Conservation (phyloP, 305 asterid genomes). For the Rubia peregrina region DNA sequence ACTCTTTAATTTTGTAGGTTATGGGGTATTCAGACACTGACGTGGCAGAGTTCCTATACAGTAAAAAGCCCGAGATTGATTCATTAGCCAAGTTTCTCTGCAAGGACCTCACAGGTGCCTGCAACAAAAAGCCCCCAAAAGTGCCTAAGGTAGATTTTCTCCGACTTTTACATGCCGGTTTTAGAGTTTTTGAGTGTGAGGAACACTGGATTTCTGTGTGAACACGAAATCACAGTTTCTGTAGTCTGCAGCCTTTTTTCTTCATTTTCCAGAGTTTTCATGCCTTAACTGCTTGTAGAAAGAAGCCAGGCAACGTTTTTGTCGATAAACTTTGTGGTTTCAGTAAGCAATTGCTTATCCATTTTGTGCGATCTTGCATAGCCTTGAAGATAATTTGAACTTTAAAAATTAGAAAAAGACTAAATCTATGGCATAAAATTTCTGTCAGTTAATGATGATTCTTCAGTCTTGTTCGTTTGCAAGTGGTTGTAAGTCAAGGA, state of each 20-base stretch:
- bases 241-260: neutral
- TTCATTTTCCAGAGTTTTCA: neutral
- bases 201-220: neutral
- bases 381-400: neutral
- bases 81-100: conserved; percentile 60
- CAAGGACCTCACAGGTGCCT: conserved; percentile 81
- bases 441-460: neutral
- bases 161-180: conserved; percentile 9
- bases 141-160: conserved; percentile 72
- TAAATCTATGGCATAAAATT: neutral
- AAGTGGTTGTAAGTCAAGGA: neutral
- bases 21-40: conserved; percentile 93
- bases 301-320: neutral
- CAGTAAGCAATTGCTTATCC: neutral
- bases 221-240: neutral
- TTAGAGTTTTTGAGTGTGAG: too few species aligned
- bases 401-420: neutral
- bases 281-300: neutral
- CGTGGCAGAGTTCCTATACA: conserved; percentile 77
- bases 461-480: neutral
- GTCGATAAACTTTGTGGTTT: neutral
- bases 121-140: conserved; percentile 74
- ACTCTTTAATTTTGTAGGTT: conserved; percentile 43
- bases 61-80: conserved; percentile 52
- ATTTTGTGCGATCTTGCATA: neutral